These are phyloP conservation scores for Fusarium tjaetaba DNA, from an alignment of 2,329 filamentous ascomycete genomes.

Conservation along the genomic window DNA sequence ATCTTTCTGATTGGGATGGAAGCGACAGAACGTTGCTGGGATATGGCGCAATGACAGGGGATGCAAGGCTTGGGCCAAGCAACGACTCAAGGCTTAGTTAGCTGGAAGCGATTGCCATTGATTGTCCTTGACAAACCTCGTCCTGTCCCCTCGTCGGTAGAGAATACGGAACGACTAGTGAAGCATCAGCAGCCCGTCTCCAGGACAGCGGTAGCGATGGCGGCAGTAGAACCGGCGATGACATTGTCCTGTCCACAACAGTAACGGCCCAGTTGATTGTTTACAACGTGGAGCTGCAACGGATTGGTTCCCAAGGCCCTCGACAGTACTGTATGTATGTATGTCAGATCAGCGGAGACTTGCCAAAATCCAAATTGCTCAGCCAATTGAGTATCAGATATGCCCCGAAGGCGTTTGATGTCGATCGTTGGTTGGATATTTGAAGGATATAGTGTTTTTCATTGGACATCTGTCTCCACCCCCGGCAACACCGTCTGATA, in stretches of 20 bases:
- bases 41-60: slow-evolving; percentile 44
- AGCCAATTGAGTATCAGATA: slow-evolving; percentile 16
- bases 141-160: not conserved
- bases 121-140: slow-evolving; percentile 15
- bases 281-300: slow-evolving; percentile 16
- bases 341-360: slow-evolving; percentile 36
- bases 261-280: slow-evolving; percentile 15
- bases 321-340: slow-evolving; percentile 19
- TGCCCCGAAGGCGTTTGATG: slow-evolving; percentile 11
- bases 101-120: slow-evolving; percentile 22
- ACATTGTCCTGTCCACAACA: not conserved
- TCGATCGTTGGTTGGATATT: slow-evolving; percentile 24
- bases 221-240: slow-evolving; percentile 8
- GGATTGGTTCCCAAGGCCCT: slow-evolving; percentile 8
- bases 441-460: not conserved
- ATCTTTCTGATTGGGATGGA: slow-evolving; percentile 32
- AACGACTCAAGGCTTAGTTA: slow-evolving; percentile 24
- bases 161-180: slow-evolving; percentile 8
- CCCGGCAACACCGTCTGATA: slow-evolving; percentile 26
- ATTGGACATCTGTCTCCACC: slow-evolving; percentile 14
- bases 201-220: slow-evolving; percentile 6
- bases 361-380: not conserved
- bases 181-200: slow-evolving; percentile 8
- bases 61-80: slow-evolving; percentile 37
- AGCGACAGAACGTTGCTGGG: slow-evolving; percentile 23